Evolutionary conservation across 345 rosid species (phyloP), one percentile per base, ranked within the genome.

Genomic region (Salix brachista): DNA sequence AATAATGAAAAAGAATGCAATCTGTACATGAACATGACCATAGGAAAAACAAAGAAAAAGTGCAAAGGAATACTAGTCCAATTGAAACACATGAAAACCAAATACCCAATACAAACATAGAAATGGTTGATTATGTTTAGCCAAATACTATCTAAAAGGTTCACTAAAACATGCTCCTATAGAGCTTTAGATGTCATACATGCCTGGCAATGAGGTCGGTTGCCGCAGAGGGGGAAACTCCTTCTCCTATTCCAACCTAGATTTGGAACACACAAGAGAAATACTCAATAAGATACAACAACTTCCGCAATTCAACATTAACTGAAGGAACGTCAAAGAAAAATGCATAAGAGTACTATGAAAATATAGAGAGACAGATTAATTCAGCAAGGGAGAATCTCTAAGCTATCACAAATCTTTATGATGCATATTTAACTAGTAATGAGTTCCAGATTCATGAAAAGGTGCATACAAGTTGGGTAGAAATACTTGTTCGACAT

Each of bases 171-270:
- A 78, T 39, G 73, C 77, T 78, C 72, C 56, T 65, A 72, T 69
- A 75, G 17, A 71, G 39, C 80, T 81, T 70, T 75, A 74, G 64
- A 62, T 72, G 65, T 83, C 69, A 80, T 75, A 89, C 92, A 74
- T 91, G 90, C 98, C 98, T 92, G 83, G 97, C 98, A 78, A 94
- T 94, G 74, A 94, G 97, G 82, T 92, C 98, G 39, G 98, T 94
- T 12, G 98, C 98, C 67, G 98, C 97, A 2, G 98, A 94, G 10
- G 98, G 98, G 69, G 98, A 92, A 83, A 94, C 97, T 65, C 98
- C 98, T 89, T 92, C 98, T 78, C 98, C 98, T 70, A 95, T 93
- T 77, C 99, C 99, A 54, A 95, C 99, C 99, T 94, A 83, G 79
- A 81, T 79, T 79, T 58, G 74, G 30, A 81, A 64, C 8, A 70